Evolutionary conservation across 352 stramenopile species (phyloP).

Genomic region (Phytophthora crassamura): DNA sequence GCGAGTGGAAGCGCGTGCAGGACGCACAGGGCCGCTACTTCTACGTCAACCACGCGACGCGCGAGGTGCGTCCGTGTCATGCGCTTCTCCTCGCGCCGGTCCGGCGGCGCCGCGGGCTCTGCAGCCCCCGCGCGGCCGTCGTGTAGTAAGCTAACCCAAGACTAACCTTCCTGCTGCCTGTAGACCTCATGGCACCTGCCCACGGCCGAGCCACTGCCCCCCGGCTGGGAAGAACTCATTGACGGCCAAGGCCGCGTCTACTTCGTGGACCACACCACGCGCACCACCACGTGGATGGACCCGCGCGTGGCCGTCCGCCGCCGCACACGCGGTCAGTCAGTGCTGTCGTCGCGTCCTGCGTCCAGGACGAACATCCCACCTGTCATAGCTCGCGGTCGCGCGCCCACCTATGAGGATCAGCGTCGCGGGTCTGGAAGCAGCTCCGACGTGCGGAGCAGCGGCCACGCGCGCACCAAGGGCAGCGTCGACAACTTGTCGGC

Average conservation of each 20-base stretch:
- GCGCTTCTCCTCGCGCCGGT: not conserved
- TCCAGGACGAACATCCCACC: conserved; percentile 12
- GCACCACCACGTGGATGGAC: conserved; percentile 83
- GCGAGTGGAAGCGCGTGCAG: conserved; percentile 79
- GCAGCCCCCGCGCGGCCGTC: not conserved
- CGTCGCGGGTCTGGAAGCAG: conserved; percentile 16
- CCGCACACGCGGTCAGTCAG: conserved; percentile 30
- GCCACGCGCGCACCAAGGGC: conserved; percentile 20
- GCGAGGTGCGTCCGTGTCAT: conserved; percentile 56
- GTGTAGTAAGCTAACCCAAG: not conserved
- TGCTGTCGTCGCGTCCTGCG: conserved; percentile 8
- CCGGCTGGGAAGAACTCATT: conserved; percentile 83
- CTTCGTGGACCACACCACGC: conserved; percentile 85
- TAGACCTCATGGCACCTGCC: conserved; percentile 87
- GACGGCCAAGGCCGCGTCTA: conserved; percentile 79
- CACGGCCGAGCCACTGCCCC: conserved; percentile 66
- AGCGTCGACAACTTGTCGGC: conserved; percentile 28
- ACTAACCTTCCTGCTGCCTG: conserved; percentile 1
- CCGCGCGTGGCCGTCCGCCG: conserved; percentile 50
- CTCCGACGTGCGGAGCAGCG: conserved; percentile 26
- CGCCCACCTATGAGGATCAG: conserved; percentile 34
- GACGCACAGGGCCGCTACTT: conserved; percentile 87
- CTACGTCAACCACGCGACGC: conserved; percentile 86
- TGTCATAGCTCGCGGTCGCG: conserved; percentile 8
- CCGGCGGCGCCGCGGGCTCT: conserved; percentile 2